Conservation (phyloP, 176 grass and related monocot species). For the bread wheat (Triticum aestivum) region IWGSC_CS_RefSeq_v2.1 NC_057798.1:494329903-494330402, state of each 20-base stretch:
- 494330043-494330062: not conserved
- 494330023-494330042: not conserved
- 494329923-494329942: not conserved
- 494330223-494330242: constrained; percentile 70
- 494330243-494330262: constrained; percentile 84
- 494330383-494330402: constrained; percentile 92
- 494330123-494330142: constrained; percentile 4
- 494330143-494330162: constrained; percentile 16
- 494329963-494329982: not conserved
- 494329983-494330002: not conserved
- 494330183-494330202: constrained; percentile 80
- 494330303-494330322: not conserved
- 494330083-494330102: not conserved
- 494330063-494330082: not conserved
- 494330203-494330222: constrained; percentile 62
- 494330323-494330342: constrained; percentile 11
- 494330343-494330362: constrained; percentile 88
- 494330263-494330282: not conserved
- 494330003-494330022: not conserved
- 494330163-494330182: constrained; percentile 35
- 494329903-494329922: not conserved
- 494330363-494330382: constrained; percentile 75
- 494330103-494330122: not conserved
- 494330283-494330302: not conserved
- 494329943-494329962: constrained; percentile 15